Evolutionary conservation across 2,329 filamentous ascomycete genomes (phyloP).

Genomic region (Sporothrix pallida): DNA sequence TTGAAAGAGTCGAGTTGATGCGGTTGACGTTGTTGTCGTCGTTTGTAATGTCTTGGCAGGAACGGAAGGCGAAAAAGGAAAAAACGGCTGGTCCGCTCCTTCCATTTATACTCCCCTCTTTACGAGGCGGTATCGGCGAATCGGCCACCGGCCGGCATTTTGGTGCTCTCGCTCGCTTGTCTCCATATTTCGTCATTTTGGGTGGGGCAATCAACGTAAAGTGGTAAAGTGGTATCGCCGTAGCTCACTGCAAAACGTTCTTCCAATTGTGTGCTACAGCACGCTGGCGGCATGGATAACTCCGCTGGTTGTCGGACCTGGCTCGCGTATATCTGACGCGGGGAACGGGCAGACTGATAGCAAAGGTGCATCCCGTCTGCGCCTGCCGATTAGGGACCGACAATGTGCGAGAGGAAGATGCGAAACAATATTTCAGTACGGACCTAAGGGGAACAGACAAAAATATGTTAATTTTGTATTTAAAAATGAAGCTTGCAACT

Average conservation of each 20-base stretch:
- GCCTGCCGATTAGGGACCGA: slow-evolving; percentile 14
- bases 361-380: background rate
- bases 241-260: background rate
- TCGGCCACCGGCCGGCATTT: slow-evolving; percentile 19
- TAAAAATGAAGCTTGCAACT: background rate
- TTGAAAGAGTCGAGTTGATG: background rate
- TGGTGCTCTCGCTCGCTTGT: background rate
- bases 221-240: background rate
- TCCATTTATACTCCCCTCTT: background rate
- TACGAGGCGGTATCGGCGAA: background rate
- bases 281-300: background rate
- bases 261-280: slow-evolving; percentile 13
- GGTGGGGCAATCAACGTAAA: background rate
- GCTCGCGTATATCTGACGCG: background rate
- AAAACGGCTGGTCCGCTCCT: background rate
- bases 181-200: background rate
- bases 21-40: background rate
- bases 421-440: background rate
- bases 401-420: background rate
- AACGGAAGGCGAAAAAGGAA: background rate
- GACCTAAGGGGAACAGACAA: background rate
- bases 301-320: background rate
- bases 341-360: background rate
- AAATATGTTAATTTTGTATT: background rate
- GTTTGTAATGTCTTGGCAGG: background rate